Percentiles rank a stretch among this genome's conserved stretches.
phyloP scores from a whole-genome alignment of 768 basidiomycete genomes.

The Macrolepiota fuliginosa region DNA sequence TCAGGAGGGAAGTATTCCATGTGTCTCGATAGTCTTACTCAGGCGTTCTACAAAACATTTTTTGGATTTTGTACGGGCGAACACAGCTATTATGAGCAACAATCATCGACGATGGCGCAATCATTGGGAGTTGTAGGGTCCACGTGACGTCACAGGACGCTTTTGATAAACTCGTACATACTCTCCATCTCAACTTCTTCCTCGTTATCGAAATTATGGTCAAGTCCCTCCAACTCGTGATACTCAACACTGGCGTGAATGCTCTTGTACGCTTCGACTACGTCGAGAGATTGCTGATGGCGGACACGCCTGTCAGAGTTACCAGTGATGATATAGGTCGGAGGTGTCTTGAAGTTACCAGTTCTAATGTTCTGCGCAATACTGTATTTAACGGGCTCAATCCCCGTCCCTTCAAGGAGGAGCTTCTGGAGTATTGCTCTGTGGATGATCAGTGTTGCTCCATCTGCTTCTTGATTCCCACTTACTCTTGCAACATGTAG shows the following conservation, averaged over 20 bases:
- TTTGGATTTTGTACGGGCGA: neutral
- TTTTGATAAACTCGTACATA: conserved; percentile 29
- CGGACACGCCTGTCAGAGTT: conserved; percentile 34
- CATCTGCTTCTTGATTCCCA: neutral
- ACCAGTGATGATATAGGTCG: conserved; percentile 35
- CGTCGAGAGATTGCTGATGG: conserved; percentile 30
- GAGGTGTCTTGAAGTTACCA: conserved; percentile 24
- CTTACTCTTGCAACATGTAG: conserved; percentile 41
- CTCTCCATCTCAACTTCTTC: conserved; percentile 29
- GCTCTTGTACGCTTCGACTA: conserved; percentile 26
- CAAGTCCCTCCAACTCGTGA: conserved; percentile 29
- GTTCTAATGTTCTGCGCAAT: conserved; percentile 26
- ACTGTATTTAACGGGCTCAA: conserved; percentile 26
- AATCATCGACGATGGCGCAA: conserved; percentile 13
- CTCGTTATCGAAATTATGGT: conserved; percentile 34
- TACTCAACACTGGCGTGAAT: conserved; percentile 24
- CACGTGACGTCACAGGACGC: conserved; percentile 3
- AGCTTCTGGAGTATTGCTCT: conserved; percentile 29
- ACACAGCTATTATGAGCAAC: conserved; percentile 9
- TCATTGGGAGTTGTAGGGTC: neutral
- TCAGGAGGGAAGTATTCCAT: conserved; percentile 42
- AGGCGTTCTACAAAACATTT: neutral
- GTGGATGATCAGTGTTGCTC: neutral
- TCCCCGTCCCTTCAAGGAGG: conserved; percentile 30
- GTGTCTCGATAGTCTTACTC: neutral